These are phyloP conservation scores for Plasmodium falciparum DNA, from an alignment of 169 alveolate species.

Conservation along the genomic window DNA sequence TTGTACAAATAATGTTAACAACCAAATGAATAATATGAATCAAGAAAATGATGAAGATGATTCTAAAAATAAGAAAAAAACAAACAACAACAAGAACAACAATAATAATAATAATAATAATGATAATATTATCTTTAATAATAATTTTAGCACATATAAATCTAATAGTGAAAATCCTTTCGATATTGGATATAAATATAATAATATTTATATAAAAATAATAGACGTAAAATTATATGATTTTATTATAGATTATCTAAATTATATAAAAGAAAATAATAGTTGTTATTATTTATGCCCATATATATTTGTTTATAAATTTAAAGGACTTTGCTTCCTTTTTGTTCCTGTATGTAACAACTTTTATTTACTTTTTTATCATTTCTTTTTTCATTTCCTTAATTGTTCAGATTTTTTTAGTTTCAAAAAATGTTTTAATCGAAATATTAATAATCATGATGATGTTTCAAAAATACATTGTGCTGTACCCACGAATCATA, in stretches of 20 bases:
- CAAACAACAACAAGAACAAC: neutral
- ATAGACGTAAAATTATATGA: slow-evolving; percentile 66
- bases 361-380: slow-evolving; percentile 64
- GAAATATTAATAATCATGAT: slow-evolving; percentile 38
- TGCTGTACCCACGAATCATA: slow-evolving; percentile 24
- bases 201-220: slow-evolving; percentile 71
- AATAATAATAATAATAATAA: slow-evolving; percentile 17
- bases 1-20: slow-evolving; percentile 39
- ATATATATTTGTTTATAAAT: slow-evolving; percentile 50
- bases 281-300: slow-evolving; percentile 58
- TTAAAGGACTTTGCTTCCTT: slow-evolving; percentile 34
- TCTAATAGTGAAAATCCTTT: slow-evolving; percentile 28
- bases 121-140: slow-evolving; percentile 7
- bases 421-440: slow-evolving; percentile 52
- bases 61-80: too few species aligned
- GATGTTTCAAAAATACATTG: slow-evolving; percentile 29
- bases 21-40: neutral
- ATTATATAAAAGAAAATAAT: slow-evolving; percentile 67
- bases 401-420: slow-evolving; percentile 70
- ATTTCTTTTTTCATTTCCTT: slow-evolving; percentile 49
- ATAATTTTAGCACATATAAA: slow-evolving; percentile 16
- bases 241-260: slow-evolving; percentile 29
- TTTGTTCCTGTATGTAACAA: slow-evolving; percentile 64
- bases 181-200: slow-evolving; percentile 61
- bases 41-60: neutral